phyloP scores from a whole-genome alignment of 306 rosid genomes.

The Ormosia emarginata region DNA sequence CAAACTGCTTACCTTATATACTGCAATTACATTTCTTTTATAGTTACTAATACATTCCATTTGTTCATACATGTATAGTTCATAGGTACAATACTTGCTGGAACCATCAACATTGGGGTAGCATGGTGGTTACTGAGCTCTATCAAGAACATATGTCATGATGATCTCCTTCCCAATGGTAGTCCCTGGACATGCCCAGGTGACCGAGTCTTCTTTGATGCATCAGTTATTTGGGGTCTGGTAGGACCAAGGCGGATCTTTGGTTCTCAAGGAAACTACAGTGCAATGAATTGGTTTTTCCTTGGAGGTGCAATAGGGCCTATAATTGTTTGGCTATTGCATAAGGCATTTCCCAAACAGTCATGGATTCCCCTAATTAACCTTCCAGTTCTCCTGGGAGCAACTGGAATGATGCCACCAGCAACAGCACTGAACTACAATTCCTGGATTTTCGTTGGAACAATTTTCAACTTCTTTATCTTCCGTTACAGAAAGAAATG shows the following conservation, averaged over 20 bases:
- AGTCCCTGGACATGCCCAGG: conserved; percentile 88
- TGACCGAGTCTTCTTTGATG: conserved; percentile 78
- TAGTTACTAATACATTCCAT: conserved; percentile 5
- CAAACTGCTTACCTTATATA: background rate
- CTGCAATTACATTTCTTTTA: background rate
- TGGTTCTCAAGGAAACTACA: conserved; percentile 65
- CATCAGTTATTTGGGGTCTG: conserved; percentile 85
- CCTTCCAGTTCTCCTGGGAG: conserved; percentile 84
- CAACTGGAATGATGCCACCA: conserved; percentile 75
- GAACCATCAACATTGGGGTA: conserved; percentile 69
- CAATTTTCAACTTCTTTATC: conserved; percentile 70
- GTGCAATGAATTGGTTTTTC: conserved; percentile 80
- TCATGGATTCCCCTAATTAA: conserved; percentile 76
- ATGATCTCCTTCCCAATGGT: conserved; percentile 45
- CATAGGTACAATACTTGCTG: conserved; percentile 81
- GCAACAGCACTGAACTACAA: conserved; percentile 82
- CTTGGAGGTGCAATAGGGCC: conserved; percentile 79
- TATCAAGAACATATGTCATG: conserved; percentile 55
- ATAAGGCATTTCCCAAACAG: conserved; percentile 64
- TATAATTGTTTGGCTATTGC: conserved; percentile 62
- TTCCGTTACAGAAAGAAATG: conserved; percentile 74
- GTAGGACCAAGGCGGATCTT: conserved; percentile 72
- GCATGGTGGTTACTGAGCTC: conserved; percentile 76
- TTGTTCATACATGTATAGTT: conserved; percentile 39
- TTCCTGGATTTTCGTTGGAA: conserved; percentile 66